Conservation (phyloP, 1,139 yeast species). For the Lodderomyces parapsilosis region DNA sequence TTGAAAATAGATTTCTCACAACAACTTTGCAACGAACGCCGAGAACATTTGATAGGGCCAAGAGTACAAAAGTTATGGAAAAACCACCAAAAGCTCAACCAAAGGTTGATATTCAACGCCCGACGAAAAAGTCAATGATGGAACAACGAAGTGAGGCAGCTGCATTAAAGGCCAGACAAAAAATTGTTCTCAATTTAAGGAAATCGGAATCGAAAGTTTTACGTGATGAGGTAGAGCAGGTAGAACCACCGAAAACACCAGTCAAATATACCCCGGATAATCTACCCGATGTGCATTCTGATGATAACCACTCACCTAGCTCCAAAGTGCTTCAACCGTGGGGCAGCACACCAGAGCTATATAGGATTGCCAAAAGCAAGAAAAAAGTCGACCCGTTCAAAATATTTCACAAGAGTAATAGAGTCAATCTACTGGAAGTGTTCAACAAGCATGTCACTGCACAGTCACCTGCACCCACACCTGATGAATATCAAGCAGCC, state of each 20-base stretch:
- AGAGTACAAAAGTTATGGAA: neutral
- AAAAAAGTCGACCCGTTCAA: constrained; percentile 64
- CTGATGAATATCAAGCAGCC: constrained; percentile 25
- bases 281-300: constrained; percentile 51
- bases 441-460: constrained; percentile 50
- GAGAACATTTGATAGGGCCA: neutral
- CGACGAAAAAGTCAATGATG: constrained; percentile 33
- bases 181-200: constrained; percentile 25
- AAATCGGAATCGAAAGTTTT: constrained; percentile 7
- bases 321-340: constrained; percentile 55
- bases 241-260: constrained; percentile 6
- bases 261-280: constrained; percentile 17
- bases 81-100: neutral
- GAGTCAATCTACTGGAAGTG: constrained; percentile 65
- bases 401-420: constrained; percentile 78
- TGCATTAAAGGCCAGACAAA: constrained; percentile 26
- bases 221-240: neutral
- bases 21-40: constrained; percentile 27
- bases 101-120: constrained; percentile 7
- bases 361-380: constrained; percentile 53
- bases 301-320: constrained; percentile 53
- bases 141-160: constrained; percentile 31
- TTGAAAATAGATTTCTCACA: constrained; percentile 29
- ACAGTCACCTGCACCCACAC: constrained; percentile 53
- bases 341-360: constrained; percentile 70